Base-by-base conservation (phyloP, 2,329 filamentous ascomycete genomes). In the Penicillium aurantiogriseum region DNA sequence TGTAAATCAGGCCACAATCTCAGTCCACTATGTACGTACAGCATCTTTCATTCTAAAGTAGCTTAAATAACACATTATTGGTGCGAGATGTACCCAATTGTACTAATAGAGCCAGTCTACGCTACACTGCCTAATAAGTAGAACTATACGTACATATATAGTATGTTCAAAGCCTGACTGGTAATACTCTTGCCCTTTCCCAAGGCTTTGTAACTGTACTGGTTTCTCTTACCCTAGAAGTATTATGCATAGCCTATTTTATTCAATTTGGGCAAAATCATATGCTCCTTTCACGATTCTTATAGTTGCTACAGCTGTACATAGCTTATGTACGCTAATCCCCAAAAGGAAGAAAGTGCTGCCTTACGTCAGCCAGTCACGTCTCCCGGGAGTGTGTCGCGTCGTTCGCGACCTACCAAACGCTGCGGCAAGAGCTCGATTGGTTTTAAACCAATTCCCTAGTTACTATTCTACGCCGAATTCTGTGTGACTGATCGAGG, bases 301-400 rank as follows among this genome's bases (percentile, higher is more conserved):
- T 33, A 33, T 33, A 46, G 29, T 35, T 19, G 11, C 4, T 15
- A 29, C 10, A 29, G 43, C 25, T 45, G n/a, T 9, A 19, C 31
- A 6, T 48, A n/a, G 35, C 47, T 50, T 35, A 27, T 44, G 13
- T 31, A 21, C 55, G 53, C 59, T 52, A 59, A 51, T 54, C 62
- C 66, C 53, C 42, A 68, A 63, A n/a, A 2, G 58, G 65, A 48
- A 58, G 50, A 58, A 57, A 54, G 51, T 54, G 44, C 50, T 19
- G 29, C n/a, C 25, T 54, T 54, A 54, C 15, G 36, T 54, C 51
- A 54, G 44, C 50, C 27, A 27, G 44, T 71, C 70, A 71, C 69
- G 70, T 69, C 67, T 64, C 62, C 56, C 45, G 47, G 43, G 38
- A 43, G 52, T 51, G 51, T 48, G 50, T 54, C 63, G 62, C 61